Evolutionary conservation across 2,329 filamentous ascomycete genomes (phyloP), one percentile per base, ranked within the genome.

Genomic region (Arthrobotrys sphaeroides): DNA sequence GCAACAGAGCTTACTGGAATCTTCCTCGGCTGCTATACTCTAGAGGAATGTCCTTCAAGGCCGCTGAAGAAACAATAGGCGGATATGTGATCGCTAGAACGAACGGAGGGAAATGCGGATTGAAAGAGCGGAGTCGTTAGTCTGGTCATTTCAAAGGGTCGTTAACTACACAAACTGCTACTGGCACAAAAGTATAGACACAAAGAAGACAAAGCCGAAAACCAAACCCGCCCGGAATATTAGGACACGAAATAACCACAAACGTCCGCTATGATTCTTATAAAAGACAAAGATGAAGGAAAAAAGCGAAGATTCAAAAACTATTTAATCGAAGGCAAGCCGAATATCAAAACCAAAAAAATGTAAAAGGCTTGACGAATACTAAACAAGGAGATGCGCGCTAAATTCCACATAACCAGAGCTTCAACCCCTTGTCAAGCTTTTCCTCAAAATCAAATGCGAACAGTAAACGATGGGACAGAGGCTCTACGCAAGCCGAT

Each of bases 121-220:
- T 51, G 49, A 66, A 42, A 74, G 69, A 74, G 69, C 55, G 69
- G 69, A 74, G 69, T 67, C 69, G 67, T 74, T 65, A 72, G 51
- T 72, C 65, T 65, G 47, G 65, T 72, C 67, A 59, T 72, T 72
- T 62, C 55, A 42, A n/a, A 62, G 7, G 45, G 66, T 61, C 57
- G 43, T 62, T 55, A n/a, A n/a, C n/a, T n/a, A 55, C 38, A 55
- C 51, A 36, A 55, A 55, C 51, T 55, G 38, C 51, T 55, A 24
- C 28, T 33, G 28, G 28, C 28, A 33, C 22, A 33, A 55, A 45
- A 70, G 10, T 61, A 55, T 51, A 67, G 40, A 59, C 40, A 65
- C 42, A 47, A 18, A 9, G 16, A 38, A n/a, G n/a, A 38, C 51
- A 47, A 72, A 55, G 45, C 38, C 57, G 12, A 61, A 64, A 65